Base-by-base conservation (phyloP, 768 basidiomycete genomes). In the Trametes sanguinea region DNA sequence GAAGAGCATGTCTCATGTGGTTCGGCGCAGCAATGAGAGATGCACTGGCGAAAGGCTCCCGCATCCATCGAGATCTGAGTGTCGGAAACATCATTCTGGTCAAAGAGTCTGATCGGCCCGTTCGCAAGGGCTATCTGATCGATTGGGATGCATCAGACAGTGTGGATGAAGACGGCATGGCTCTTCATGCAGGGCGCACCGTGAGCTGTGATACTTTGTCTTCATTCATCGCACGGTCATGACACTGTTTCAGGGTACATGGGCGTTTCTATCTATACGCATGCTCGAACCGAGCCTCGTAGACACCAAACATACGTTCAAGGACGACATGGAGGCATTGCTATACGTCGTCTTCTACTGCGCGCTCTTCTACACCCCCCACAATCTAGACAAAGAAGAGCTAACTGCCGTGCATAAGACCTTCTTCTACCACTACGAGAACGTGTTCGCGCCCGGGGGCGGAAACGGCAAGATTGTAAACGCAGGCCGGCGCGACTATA, bases 341-440 rank as follows among this genome's bases (percentile, higher is more conserved):
- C 47, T 54, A 17, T 64, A 54, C n/a, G 57, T 64, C 7, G 62
- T 59, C 6, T 46, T 64, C 33, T 60, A 59, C 47, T 59, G 62
- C 44, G 42, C 22, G 0, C 35, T 37, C 11, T 37, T 37, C 35
- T 37, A 37, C 35, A 6, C 11, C 6, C 35, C 35, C 35, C 35
- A 37, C 35, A 37, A 37, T 37, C 35, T 37, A 1, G 6, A 6
- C 11, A 22, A 22, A 22, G 22, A 22, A 22, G 22, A 22, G 22
- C 22, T 22, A 22, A 22, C 22, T 22, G 22, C 1, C 22, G 22
- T 22, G 22, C 22, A 22, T 22, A 22, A 22, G 22, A 22, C 22
- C 22, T 22, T 22, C 22, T 22, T 22, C 22, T 22, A 22, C 22
- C 22, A 22, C 22, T 22, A 22, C 22, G 22, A 22, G 22, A 22